phyloP scores from a whole-genome alignment of 345 rosid species.

The Brassica napus region DNA sequence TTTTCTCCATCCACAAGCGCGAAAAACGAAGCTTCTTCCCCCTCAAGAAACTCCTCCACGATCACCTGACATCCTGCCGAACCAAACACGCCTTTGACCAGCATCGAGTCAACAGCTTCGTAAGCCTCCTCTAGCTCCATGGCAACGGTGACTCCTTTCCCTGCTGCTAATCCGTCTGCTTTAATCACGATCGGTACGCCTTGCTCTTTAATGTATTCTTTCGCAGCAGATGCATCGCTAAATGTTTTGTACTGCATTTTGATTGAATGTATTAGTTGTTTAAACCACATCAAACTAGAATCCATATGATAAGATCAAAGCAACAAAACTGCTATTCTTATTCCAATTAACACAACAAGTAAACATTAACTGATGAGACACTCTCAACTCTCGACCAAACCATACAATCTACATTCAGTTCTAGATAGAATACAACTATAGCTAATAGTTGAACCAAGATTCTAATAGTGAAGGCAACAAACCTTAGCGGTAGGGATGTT shows the following conservation, averaged over 20 bases:
- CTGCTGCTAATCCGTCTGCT: slow-evolving; percentile 97
- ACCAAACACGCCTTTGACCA: slow-evolving; percentile 73
- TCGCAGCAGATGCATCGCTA: slow-evolving; percentile 66
- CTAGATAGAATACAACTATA: background rate
- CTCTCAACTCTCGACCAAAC: background rate
- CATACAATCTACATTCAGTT: slow-evolving; percentile 5
- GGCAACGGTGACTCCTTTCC: slow-evolving; percentile 92
- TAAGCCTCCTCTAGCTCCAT: slow-evolving; percentile 75
- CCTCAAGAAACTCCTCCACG: slow-evolving; percentile 84
- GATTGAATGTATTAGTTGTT: background rate
- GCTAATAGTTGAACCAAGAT: background rate
- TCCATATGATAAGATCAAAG: background rate
- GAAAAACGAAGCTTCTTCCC: slow-evolving; percentile 95
- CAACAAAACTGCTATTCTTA: background rate
- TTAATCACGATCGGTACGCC: slow-evolving; percentile 84
- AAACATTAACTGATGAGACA: background rate
- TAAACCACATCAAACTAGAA: background rate
- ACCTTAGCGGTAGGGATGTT: slow-evolving; percentile 97
- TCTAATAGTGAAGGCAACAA: slow-evolving; percentile 4
- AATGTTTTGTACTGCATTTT: slow-evolving; percentile 69
- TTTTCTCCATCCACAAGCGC: slow-evolving; percentile 93
- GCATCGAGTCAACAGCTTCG: slow-evolving; percentile 91
- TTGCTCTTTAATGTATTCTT: slow-evolving; percentile 67
- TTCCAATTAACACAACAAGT: background rate
- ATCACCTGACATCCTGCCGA: slow-evolving; percentile 77